Conservation (phyloP, 768 basidiomycete species). For the Cystofilobasidium ferigula region DNA sequence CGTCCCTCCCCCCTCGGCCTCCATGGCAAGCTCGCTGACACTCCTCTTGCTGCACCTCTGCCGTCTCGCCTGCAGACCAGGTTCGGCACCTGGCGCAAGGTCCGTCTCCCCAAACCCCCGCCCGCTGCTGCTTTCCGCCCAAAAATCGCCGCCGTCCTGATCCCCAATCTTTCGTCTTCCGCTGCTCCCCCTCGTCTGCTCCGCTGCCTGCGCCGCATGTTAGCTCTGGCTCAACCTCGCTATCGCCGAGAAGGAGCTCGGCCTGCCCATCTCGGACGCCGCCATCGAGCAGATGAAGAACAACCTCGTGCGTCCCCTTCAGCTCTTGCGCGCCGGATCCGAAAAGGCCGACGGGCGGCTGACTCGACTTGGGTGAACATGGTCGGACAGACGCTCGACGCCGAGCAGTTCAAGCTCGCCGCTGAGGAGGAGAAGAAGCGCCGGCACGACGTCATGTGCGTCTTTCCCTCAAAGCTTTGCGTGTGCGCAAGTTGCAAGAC, state of each 20-base stretch:
- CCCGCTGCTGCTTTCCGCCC: neutral
- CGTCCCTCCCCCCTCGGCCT: conserved; percentile 13
- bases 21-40: neutral
- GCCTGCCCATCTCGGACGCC: conserved; percentile 73
- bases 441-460: conserved; percentile 86
- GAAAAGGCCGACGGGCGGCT: too few relatives aligned
- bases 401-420: conserved; percentile 80
- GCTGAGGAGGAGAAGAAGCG: conserved; percentile 93
- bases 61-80: conserved; percentile 53
- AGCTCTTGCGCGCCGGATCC: too few relatives aligned
- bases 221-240: conserved; percentile 88
- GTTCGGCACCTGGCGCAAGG: conserved; percentile 81
- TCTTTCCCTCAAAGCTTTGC: too few relatives aligned
- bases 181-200: neutral
- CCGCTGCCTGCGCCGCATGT: neutral
- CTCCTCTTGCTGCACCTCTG: neutral
- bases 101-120: neutral
- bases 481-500: too few relatives aligned
- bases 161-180: too few relatives aligned
- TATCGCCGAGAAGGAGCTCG: conserved; percentile 90
- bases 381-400: conserved; percentile 60
- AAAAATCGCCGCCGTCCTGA: neutral
- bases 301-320: conserved; percentile 56
- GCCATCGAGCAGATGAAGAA: conserved; percentile 89
- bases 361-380: neutral